Percentiles rank a stretch among this genome's conserved stretches.
Evolutionary conservation across 805 yeast genomes (phyloP).

Genomic region (Maudiozyma turicensis): DNA sequence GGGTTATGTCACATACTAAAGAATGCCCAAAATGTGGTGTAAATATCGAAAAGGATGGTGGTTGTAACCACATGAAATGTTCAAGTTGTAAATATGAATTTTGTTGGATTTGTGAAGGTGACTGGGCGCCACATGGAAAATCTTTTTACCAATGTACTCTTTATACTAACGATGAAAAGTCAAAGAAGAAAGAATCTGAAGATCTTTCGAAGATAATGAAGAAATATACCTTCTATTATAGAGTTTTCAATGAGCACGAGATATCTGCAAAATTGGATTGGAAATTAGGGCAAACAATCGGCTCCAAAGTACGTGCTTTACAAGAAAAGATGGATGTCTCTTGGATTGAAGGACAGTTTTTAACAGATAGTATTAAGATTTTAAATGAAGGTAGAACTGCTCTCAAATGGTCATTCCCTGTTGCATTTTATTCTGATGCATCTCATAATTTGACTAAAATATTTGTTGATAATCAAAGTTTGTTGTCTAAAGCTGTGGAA

Average conservation of each 20-base stretch:
- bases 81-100: slow-evolving; percentile 66
- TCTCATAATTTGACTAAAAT: slow-evolving; percentile 45
- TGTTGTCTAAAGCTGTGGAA: slow-evolving; percentile 57
- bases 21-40: slow-evolving; percentile 76
- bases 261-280: slow-evolving; percentile 65
- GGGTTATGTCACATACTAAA: slow-evolving; percentile 81
- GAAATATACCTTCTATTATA: slow-evolving; percentile 66
- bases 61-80: slow-evolving; percentile 95
- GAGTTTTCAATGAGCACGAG: slow-evolving; percentile 67
- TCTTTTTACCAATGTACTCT: slow-evolving; percentile 59
- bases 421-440: slow-evolving; percentile 54
- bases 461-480: slow-evolving; percentile 63
- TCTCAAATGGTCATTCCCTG: slow-evolving; percentile 84
- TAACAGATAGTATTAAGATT: slow-evolving; percentile 59
- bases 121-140: slow-evolving; percentile 63
- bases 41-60: slow-evolving; percentile 86
- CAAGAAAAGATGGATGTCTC: slow-evolving; percentile 59
- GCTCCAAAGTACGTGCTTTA: slow-evolving; percentile 49
- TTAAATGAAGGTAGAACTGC: slow-evolving; percentile 62
- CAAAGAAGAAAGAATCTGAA: slow-evolving; percentile 16
- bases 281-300: slow-evolving; percentile 51
- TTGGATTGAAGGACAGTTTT: slow-evolving; percentile 83
- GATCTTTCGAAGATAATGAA: slow-evolving; percentile 34
- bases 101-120: slow-evolving; percentile 86
- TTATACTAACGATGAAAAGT: slow-evolving; percentile 36